These are phyloP conservation scores for Geranium incanum DNA, from an alignment of 441 rosid species.

Conservation along the genomic window DNA sequence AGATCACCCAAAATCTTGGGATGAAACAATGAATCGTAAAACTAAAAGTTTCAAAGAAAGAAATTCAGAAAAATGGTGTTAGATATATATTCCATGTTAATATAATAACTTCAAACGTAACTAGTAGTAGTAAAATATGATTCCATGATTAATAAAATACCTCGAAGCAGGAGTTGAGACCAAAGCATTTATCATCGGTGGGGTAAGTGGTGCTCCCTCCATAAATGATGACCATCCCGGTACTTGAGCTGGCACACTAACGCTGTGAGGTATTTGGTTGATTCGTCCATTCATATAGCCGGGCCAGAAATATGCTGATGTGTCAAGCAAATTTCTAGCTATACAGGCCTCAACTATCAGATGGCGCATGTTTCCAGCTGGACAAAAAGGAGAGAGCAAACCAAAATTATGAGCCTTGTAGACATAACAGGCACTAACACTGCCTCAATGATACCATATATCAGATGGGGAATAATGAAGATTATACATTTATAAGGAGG, in stretches of 20 bases:
- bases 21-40: not conserved
- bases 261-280: slow-evolving; percentile 41
- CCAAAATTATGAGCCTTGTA: slow-evolving; percentile 20
- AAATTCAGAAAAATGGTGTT: not conserved
- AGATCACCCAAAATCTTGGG: not conserved
- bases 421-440: not conserved
- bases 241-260: slow-evolving; percentile 39
- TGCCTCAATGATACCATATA: too few species aligned
- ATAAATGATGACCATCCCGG: slow-evolving; percentile 62
- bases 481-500: too few species aligned
- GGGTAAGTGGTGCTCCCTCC: slow-evolving; percentile 52
- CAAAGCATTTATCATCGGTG: slow-evolving; percentile 50
- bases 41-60: not conserved
- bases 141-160: slow-evolving; percentile 29
- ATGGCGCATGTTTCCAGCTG: slow-evolving; percentile 84
- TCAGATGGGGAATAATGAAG: not conserved
- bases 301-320: slow-evolving; percentile 63
- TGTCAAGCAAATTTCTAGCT: slow-evolving; percentile 60
- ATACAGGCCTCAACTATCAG: slow-evolving; percentile 77
- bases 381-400: slow-evolving; percentile 20
- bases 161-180: slow-evolving; percentile 70
- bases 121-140: not conserved
- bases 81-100: not conserved
- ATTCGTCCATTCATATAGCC: slow-evolving; percentile 63
- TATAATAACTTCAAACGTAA: slow-evolving; percentile 10